Evolutionary conservation across 1,284 basidiomycete genomes (phyloP), one percentile per base, ranked within the genome.

Genomic region (Ustilago nuda): DNA sequence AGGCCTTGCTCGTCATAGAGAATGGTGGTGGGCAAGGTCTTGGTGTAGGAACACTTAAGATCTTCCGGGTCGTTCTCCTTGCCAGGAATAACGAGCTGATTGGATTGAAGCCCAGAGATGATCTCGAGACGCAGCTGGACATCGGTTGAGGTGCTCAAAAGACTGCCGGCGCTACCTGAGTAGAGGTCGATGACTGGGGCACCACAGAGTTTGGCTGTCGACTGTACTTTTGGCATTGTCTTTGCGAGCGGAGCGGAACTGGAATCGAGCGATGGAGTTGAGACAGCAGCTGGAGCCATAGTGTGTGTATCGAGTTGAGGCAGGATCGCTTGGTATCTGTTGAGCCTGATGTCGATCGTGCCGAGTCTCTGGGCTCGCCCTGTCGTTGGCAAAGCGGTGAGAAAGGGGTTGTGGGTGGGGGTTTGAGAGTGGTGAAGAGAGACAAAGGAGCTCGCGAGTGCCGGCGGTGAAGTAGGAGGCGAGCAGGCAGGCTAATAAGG

Each of bases 1-100:
- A 98, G 88, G 3, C 95, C 95, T 32, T 87, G 88, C 84, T 95
- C 93, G 80, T 95, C 91, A 86, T 97, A 97, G 11, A 97, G 89
- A 15, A 97, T 89, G 83, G 94, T 88, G 0, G 94, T 96, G 5
- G 95, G 94, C 12, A 98, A 87, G 17, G 89, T 89, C 58, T 78
- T 75, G 19, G 59, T 56, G 58, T 76, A 80, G n/a, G 74, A 64
- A 35, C 65, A 82, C 37, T 64, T 58, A 53, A 62, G 66, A 35
- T 82, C 80, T 39, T 79, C 66, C 1, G 57, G 30, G 33, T 74
- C 66, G n/a, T 55, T 41, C 13, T 71, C 66, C 30, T 62, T 69
- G 54, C 80, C 80, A 0, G 80, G 80, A 43, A 82, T 67, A 48
- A 81, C 68, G 57, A 72, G 64, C 23, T 66, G 80, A 4, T 66